Percentiles rank a stretch among this genome's conserved stretches.
Evolutionary conservation across 106 monocot genomes (phyloP).

Genomic region (Dioscorea alata): DNA sequence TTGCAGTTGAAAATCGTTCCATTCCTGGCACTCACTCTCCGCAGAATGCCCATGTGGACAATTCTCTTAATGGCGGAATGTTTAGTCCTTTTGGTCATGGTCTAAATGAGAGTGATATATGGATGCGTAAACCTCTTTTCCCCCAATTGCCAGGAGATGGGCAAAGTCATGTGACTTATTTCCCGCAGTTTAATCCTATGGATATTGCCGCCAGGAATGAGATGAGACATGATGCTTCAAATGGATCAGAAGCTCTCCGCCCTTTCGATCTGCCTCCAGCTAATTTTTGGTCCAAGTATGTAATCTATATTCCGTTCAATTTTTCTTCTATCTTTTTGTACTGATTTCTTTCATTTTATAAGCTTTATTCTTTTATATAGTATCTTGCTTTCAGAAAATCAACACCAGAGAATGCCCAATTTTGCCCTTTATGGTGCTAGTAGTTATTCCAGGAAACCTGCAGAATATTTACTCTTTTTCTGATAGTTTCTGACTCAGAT

Average conservation of each 20-base stretch:
- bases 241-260: slow-evolving; percentile 19
- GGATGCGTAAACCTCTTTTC: slow-evolving; percentile 28
- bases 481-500: too few relatives aligned
- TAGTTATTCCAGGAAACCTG: too few relatives aligned
- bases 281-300: slow-evolving; percentile 79
- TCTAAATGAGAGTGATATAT: slow-evolving; percentile 26
- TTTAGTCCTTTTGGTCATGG: slow-evolving; percentile 19
- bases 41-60: slow-evolving; percentile 9
- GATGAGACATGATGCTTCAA: slow-evolving; percentile 13
- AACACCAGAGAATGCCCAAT: too few relatives aligned
- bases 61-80: slow-evolving; percentile 26
- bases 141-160: slow-evolving; percentile 29
- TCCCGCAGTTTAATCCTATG: slow-evolving; percentile 21
- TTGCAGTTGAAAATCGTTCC: slow-evolving; percentile 23
- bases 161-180: slow-evolving; percentile 30
- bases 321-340: too few relatives aligned
- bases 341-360: too few relatives aligned
- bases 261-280: slow-evolving; percentile 31
- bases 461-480: too few relatives aligned
- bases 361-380: too few relatives aligned
- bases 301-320: neutral
- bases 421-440: too few relatives aligned
- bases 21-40: slow-evolving; percentile 11
- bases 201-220: slow-evolving; percentile 15
- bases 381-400: too few relatives aligned